Base-by-base conservation (phyloP, 2,329 filamentous ascomycete genomes). In the Polychaeton citri region DNA sequence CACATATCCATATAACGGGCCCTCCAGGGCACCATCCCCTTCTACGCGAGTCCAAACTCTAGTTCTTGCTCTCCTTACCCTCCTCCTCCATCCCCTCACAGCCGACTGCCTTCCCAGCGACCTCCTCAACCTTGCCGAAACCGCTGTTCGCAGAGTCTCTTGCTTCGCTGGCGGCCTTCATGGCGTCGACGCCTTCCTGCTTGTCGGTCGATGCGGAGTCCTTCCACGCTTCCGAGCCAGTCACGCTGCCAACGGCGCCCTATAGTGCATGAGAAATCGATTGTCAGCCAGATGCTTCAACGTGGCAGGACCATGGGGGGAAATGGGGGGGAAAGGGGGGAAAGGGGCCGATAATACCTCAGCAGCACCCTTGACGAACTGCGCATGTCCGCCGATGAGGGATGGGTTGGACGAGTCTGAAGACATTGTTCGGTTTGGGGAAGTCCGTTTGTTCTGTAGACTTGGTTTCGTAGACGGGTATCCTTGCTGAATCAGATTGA, bases 51-150 rank as follows among this genome's bases (percentile, higher is more conserved):
- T n/a, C n/a, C n/a, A n/a, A n/a, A n/a, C 24, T 28, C 15, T 15
- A 28, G 12, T 42, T 40, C 50, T 52, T 51, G 34, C 71, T 76
- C 13, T 62, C 65, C 10, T 60, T 63, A 0, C 76, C 76, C 54
- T 80, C 76, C 37, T 68, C 65, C 55, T 71, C 61, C 79, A 83
- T 82, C 0, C 79, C 79, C 55, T 79, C 73, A 44, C 79, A 83
- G 0, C 79, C 78, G 0, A 73, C 68, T 1, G 70, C 57, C 49
- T 71, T 72, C 5, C 79, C 79, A 0, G 74, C 71, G 33, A 76
- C 51, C 61, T 81, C 72, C 53, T 84, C 79, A 2, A 66, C 64
- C 48, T 69, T 73, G 21, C 79, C 79, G 37, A 69, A 74, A 0
- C 77, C 77, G 30, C 69, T 60, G 5, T 55, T 50, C 2, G 56